Percentiles rank a stretch among this genome's conserved stretches.
These are phyloP conservation scores for Cladosporium sp. DNA, from an alignment of 2,329 filamentous ascomycete species.

Conservation along the genomic window DNA sequence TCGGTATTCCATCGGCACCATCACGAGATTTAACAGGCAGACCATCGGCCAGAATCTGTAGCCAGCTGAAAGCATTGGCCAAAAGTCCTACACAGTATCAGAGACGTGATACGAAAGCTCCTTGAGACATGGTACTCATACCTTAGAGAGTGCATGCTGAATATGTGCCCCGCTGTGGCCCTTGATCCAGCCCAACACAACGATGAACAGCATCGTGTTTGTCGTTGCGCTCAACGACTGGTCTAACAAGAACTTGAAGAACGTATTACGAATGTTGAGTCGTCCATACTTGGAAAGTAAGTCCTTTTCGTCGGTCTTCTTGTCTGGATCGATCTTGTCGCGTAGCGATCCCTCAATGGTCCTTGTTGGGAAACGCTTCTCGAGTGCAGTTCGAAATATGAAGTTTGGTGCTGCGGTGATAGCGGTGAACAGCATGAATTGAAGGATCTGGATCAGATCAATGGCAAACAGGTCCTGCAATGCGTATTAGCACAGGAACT, in stretches of 20 bases:
- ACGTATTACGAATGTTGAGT: slow-evolving; percentile 58
- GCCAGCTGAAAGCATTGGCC: slow-evolving; percentile 61
- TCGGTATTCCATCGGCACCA: slow-evolving; percentile 61
- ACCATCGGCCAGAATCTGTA: slow-evolving; percentile 70
- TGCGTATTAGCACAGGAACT: too few relatives aligned
- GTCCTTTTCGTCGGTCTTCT: neutral
- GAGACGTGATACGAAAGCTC: too few relatives aligned
- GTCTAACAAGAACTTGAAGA: slow-evolving; percentile 64
- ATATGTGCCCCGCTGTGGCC: slow-evolving; percentile 19
- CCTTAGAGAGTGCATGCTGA: slow-evolving; percentile 5
- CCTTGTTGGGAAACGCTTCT: slow-evolving; percentile 3
- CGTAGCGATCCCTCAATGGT: neutral
- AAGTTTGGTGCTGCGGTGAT: slow-evolving; percentile 7
- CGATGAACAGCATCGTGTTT: slow-evolving; percentile 63
- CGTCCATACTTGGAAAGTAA: slow-evolving; percentile 9
- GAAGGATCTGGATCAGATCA: slow-evolving; percentile 1
- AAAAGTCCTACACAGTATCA: slow-evolving; percentile 21
- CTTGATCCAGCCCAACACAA: slow-evolving; percentile 56
- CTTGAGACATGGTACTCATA: neutral
- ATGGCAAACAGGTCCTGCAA: slow-evolving; percentile 2
- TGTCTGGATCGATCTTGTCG: neutral
- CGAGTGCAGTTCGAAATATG: neutral
- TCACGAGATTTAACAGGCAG: slow-evolving; percentile 64
- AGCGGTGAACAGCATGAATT: slow-evolving; percentile 10
- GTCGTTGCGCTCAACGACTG: slow-evolving; percentile 62